Percentiles rank a stretch among this genome's conserved stretches.
phyloP scores from a whole-genome alignment of 2,329 filamentous ascomycete species.

The Arthrobotrys entomopaga region DNA sequence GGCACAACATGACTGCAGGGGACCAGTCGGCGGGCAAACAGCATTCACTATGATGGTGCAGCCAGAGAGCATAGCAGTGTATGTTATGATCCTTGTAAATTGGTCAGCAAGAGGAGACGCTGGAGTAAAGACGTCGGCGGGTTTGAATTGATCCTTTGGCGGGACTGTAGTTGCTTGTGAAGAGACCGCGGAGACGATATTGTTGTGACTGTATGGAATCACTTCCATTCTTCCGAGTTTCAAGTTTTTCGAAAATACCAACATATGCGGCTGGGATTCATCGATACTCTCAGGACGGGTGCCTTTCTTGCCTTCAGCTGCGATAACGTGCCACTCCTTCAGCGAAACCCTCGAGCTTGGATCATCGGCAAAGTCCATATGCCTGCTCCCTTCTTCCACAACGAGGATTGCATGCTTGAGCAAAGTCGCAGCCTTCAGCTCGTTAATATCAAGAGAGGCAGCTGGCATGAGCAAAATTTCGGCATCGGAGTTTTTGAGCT shows the following conservation, averaged over 20 bases:
- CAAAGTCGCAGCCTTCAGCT: conserved; percentile 74
- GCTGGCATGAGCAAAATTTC: conserved; percentile 86
- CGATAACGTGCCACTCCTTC: conserved; percentile 91
- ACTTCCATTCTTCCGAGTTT: conserved; percentile 71
- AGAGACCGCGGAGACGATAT: conserved; percentile 86
- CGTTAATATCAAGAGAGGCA: conserved; percentile 84
- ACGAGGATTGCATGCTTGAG: conserved; percentile 89
- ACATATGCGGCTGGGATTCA: conserved; percentile 49
- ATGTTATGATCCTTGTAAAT: conserved; percentile 80
- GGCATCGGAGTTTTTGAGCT: conserved; percentile 77
- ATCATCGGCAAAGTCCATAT: conserved; percentile 82
- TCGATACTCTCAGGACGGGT: conserved; percentile 71
- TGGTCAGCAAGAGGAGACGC: conserved; percentile 82
- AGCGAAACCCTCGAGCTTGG: conserved; percentile 73
- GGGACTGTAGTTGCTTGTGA: conserved; percentile 81
- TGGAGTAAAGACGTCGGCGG: conserved; percentile 83
- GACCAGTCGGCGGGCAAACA: conserved; percentile 77
- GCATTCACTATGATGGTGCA: conserved; percentile 88
- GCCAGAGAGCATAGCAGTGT: conserved; percentile 85
- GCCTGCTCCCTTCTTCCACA: conserved; percentile 85
- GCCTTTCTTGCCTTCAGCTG: conserved; percentile 69
- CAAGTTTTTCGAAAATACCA: conserved; percentile 43
- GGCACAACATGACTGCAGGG: conserved; percentile 77
- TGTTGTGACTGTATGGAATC: conserved; percentile 80
- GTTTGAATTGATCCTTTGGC: conserved; percentile 75